Percentiles rank a stretch among this genome's conserved stretches.
Evolutionary conservation across 1,139 yeast genomes (phyloP).

Genomic region (Yamadazyma spencermartinsiae): DNA sequence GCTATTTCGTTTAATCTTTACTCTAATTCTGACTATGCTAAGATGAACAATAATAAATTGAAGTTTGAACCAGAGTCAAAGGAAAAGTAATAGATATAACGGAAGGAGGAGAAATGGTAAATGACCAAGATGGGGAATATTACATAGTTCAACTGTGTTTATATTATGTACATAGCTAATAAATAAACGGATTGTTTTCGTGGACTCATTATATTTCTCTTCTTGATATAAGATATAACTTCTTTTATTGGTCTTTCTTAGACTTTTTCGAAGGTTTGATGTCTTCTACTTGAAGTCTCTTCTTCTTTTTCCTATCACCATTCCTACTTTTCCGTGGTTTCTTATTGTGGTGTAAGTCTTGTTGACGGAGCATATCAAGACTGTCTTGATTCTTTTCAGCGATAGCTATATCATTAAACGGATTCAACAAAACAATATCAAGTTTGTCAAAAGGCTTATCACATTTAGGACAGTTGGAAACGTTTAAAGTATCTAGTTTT

Average conservation of each 20-base stretch:
- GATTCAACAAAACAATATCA: conserved; percentile 36
- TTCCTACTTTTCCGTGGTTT: conserved; percentile 25
- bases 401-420: conserved; percentile 18
- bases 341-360: conserved; percentile 48
- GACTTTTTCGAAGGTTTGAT: neutral
- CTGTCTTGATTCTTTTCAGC: conserved; percentile 41
- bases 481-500: conserved; percentile 14
- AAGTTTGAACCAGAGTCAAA: conserved; percentile 35
- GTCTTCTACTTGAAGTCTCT: conserved; percentile 2
- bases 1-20: conserved; percentile 64
- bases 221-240: too few species aligned
- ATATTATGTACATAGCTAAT: conserved; percentile 4
- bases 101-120: too few species aligned
- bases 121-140: neutral
- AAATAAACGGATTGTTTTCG: neutral
- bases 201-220: conserved; percentile 5
- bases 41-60: conserved; percentile 43
- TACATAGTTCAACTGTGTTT: neutral
- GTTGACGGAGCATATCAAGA: conserved; percentile 22
- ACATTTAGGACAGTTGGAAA: conserved; percentile 38
- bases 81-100: conserved; percentile 24
- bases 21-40: conserved; percentile 52
- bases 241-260: conserved; percentile 1
- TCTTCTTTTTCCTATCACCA: conserved; percentile 22
- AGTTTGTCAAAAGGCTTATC: conserved; percentile 20